Evolutionary conservation across 75 land plant genomes (phyloP).

Genomic region (Pinus tabuliformis): DNA sequence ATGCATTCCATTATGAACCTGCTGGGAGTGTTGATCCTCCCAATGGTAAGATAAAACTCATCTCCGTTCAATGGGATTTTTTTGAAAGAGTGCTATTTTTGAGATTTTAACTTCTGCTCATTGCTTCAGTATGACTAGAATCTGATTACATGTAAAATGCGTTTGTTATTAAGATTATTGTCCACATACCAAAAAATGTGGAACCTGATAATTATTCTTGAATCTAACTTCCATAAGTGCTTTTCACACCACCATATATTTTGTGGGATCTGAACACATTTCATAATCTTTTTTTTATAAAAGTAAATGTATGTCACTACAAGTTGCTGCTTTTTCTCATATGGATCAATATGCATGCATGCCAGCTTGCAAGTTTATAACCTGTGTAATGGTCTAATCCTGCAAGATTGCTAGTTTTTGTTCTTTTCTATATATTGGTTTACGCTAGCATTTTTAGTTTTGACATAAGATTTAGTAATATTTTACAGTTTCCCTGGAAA

Average conservation of each 20-base stretch:
- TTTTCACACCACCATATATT: not conserved
- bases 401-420: not conserved
- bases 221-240: not conserved
- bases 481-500: not conserved
- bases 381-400: not conserved
- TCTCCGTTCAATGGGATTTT: not conserved
- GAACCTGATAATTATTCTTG: not conserved
- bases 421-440: slow-evolving; percentile 1
- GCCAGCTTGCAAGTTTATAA: not conserved
- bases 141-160: not conserved
- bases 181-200: not conserved
- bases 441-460: not conserved
- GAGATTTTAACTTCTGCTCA: not conserved
- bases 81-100: not conserved
- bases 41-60: not conserved
- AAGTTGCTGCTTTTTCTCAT: not conserved
- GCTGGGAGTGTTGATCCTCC: slow-evolving; percentile 40
- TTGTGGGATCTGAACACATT: not conserved
- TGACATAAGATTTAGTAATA: not conserved
- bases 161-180: not conserved
- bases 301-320: not conserved
- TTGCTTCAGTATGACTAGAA: not conserved
- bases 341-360: not conserved
- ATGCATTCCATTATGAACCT: slow-evolving; percentile 51
- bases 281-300: not conserved